Evolutionary conservation across 805 yeast species (phyloP).

Genomic region (Kazachstania africana): DNA sequence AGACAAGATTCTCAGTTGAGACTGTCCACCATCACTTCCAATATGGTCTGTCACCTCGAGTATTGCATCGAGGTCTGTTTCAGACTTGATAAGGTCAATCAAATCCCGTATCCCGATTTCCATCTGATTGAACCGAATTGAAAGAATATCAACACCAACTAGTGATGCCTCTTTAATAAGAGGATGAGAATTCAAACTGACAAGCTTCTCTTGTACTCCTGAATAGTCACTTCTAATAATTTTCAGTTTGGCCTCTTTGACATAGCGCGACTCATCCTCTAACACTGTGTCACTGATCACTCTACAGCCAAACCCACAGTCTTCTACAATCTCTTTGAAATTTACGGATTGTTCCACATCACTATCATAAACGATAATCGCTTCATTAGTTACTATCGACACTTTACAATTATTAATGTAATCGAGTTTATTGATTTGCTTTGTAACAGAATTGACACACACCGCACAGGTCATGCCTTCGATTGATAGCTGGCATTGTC

Average conservation of each 20-base stretch:
- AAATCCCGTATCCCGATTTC: too few species aligned
- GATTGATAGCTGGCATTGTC: slow-evolving; percentile 12
- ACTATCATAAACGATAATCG: slow-evolving; percentile 35
- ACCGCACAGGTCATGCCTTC: slow-evolving; percentile 90
- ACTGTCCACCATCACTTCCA: slow-evolving; percentile 32
- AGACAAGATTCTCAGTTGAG: slow-evolving; percentile 60
- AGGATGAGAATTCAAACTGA: too few species aligned
- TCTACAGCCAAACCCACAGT: slow-evolving; percentile 57
- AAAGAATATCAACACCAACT: too few species aligned
- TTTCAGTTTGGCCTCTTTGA: not conserved
- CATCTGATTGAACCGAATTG: too few species aligned
- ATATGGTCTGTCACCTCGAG: not conserved
- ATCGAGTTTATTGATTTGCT: slow-evolving; percentile 34
- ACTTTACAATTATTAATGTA: slow-evolving; percentile 49
- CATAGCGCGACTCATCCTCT: not conserved
- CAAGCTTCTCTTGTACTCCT: too few species aligned
- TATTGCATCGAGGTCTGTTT: too few species aligned
- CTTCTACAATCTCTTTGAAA: slow-evolving; percentile 49
- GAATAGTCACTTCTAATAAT: not conserved
- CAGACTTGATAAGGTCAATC: too few species aligned
- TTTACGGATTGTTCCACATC: slow-evolving; percentile 20
- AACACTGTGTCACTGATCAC: slow-evolving; percentile 3
- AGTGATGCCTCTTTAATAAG: too few species aligned
- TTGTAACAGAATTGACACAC: slow-evolving; percentile 58
- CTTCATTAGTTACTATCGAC: slow-evolving; percentile 67